Evolutionary conservation across 768 basidiomycete species (phyloP).

Genomic region (Mycena maculata): DNA sequence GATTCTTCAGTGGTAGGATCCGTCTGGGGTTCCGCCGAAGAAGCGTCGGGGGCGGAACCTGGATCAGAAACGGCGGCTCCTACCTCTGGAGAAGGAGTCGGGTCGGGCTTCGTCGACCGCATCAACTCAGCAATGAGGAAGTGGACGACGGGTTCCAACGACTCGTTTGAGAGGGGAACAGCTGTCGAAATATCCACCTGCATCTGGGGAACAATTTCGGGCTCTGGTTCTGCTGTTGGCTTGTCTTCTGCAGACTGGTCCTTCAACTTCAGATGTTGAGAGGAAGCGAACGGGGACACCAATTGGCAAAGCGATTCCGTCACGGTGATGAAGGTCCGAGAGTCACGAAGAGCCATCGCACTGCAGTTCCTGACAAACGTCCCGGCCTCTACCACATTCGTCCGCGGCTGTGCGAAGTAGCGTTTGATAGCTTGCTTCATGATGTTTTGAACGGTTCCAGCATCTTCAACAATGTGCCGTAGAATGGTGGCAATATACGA

Average conservation of each 20-base stretch:
- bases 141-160: constrained; percentile 71
- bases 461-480: constrained; percentile 92
- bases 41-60: neutral
- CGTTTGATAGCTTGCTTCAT: constrained; percentile 88
- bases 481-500: constrained; percentile 88
- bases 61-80: constrained; percentile 1
- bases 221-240: constrained; percentile 34
- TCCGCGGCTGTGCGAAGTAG: constrained; percentile 81
- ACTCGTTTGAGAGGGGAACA: constrained; percentile 48
- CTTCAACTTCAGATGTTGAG: constrained; percentile 71
- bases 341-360: constrained; percentile 85
- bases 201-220: constrained; percentile 60
- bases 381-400: constrained; percentile 72
- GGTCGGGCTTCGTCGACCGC: constrained; percentile 37
- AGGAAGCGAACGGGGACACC: constrained; percentile 67
- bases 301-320: constrained; percentile 80
- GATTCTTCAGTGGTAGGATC: constrained; percentile 25
- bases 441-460: constrained; percentile 67
- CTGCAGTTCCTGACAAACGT: constrained; percentile 82
- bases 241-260: constrained; percentile 45
- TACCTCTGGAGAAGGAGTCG: constrained; percentile 2
- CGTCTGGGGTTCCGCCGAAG: constrained; percentile 11
- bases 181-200: constrained; percentile 60
- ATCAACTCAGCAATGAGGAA: constrained; percentile 80
- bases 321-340: constrained; percentile 78